Conservation (phyloP, 306 rosid genomes). For the Begonia loranthoides region DNA sequence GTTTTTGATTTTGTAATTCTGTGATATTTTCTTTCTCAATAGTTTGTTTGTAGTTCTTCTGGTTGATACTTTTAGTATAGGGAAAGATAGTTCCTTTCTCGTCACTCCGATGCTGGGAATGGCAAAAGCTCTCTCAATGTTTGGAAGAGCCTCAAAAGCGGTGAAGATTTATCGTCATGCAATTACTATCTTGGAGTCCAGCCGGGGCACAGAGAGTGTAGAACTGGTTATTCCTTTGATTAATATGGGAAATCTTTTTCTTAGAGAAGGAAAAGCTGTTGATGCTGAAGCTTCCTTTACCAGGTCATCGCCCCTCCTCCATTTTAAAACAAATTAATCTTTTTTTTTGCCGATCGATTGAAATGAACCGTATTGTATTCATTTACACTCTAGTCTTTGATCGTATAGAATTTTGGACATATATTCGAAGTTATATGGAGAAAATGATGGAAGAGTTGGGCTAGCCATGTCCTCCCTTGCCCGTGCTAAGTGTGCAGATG, state of each 20-base stretch:
- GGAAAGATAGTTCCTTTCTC: conserved; percentile 45
- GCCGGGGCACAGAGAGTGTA: conserved; percentile 53
- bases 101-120: conserved; percentile 64
- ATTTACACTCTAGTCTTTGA: conserved; percentile 9
- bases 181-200: conserved; percentile 50
- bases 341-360: neutral
- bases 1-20: neutral
- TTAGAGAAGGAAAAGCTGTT: conserved; percentile 52
- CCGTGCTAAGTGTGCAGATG: conserved; percentile 66
- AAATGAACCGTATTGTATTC: neutral
- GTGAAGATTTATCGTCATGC: conserved; percentile 42
- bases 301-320: conserved; percentile 31
- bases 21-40: neutral
- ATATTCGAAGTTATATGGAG: conserved; percentile 52
- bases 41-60: neutral
- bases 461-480: conserved; percentile 80
- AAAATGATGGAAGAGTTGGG: conserved; percentile 78
- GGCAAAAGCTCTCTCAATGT: conserved; percentile 54
- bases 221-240: conserved; percentile 68
- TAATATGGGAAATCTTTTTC: conserved; percentile 67
- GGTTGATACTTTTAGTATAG: conserved; percentile 21
- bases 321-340: conserved; percentile 2
- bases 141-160: conserved; percentile 57
- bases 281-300: conserved; percentile 70
- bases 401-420: conserved; percentile 47